These are phyloP conservation scores for Pisolithus albus DNA, from an alignment of 768 basidiomycete genomes.

Conservation along the genomic window DNA sequence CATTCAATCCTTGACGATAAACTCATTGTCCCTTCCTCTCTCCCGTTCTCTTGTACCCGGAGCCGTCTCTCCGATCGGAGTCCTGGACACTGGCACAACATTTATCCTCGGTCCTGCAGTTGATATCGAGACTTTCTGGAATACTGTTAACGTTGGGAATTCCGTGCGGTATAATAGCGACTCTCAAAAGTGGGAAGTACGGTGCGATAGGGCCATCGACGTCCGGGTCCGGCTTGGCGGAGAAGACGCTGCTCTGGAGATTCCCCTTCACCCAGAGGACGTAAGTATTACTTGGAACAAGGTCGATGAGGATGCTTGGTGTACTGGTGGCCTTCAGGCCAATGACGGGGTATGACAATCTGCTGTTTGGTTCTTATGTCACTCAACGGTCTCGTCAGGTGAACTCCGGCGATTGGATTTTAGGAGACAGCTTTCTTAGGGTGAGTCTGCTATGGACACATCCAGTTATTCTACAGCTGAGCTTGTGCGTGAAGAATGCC, in stretches of 20 bases:
- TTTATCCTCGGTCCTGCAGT: conserved; percentile 45
- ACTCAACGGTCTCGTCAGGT: conserved; percentile 25
- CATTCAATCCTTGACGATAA: conserved; percentile 38
- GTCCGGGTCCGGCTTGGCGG: conserved; percentile 42
- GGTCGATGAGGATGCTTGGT: conserved; percentile 38
- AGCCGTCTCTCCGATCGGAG: conserved; percentile 40
- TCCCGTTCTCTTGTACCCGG: conserved; percentile 40
- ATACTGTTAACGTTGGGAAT: conserved; percentile 35
- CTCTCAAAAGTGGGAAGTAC: conserved; percentile 41
- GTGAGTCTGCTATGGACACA: conserved; percentile 23
- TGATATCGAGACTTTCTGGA: conserved; percentile 51
- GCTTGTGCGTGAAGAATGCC: conserved; percentile 36
- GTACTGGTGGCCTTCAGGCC: conserved; percentile 49
- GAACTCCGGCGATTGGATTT: conserved; percentile 54
- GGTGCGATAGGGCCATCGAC: conserved; percentile 41
- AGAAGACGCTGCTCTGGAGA: conserved; percentile 28
- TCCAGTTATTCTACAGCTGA: conserved; percentile 5
- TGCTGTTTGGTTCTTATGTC: background rate
- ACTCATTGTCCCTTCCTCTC: conserved; percentile 34
- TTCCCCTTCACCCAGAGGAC: conserved; percentile 44
- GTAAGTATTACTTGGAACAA: conserved; percentile 38
- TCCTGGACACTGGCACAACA: conserved; percentile 60
- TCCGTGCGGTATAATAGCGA: conserved; percentile 31
- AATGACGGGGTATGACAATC: conserved; percentile 37
- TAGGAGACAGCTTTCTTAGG: conserved; percentile 53